Evolutionary conservation across 2,329 filamentous ascomycete genomes (phyloP), one percentile per base, ranked within the genome.

Genomic region (Fusarium odoratissimum): DNA sequence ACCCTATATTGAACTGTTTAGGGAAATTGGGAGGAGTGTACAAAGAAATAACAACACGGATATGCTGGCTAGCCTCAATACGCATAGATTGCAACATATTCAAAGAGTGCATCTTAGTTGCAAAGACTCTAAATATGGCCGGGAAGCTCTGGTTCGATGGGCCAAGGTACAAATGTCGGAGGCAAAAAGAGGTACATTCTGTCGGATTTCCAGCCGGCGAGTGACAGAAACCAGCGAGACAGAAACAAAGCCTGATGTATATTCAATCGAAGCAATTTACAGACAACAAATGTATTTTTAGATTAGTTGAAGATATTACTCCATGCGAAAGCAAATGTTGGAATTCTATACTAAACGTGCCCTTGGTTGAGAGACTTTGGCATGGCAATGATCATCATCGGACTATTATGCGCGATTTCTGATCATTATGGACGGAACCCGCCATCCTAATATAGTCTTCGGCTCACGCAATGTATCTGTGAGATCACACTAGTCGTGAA

Each of bases 201-300:
- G 21, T 13, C 13, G 21, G n/a, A 33, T 7, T 23, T 5, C n/a
- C 3, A 9, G 11, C 2, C 5, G 5, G 6, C 11, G 16, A 9
- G 12, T 33, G 5, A 19, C 3, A 8, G 16, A 33, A 23, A 10
- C 7, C 3, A 13, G 17, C 19, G 16, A 3, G 23, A 23, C 13
- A 19, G 8, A 10, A 33, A 33, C 8, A 33, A 1, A 23, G 1
- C 2, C 16, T 19, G 10, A 0, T 7, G 23, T 25, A 25, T 25
- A 25, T 25, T 4, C 5, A 25, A 25, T 25, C 4, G 5, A 25
- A 25, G 23, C 23, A 25, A 25, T 25, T 25, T 25, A 25, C 23
- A 25, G 23, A 25, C 4, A 25, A 25, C 23, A 25, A 25, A 25
- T 25, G 23, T 25, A 25, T 25, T 25, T 25, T 5, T 25, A 25